phyloP scores from a whole-genome alignment of 2,329 filamentous ascomycete species.

The Sarocladium oryzae region DNA sequence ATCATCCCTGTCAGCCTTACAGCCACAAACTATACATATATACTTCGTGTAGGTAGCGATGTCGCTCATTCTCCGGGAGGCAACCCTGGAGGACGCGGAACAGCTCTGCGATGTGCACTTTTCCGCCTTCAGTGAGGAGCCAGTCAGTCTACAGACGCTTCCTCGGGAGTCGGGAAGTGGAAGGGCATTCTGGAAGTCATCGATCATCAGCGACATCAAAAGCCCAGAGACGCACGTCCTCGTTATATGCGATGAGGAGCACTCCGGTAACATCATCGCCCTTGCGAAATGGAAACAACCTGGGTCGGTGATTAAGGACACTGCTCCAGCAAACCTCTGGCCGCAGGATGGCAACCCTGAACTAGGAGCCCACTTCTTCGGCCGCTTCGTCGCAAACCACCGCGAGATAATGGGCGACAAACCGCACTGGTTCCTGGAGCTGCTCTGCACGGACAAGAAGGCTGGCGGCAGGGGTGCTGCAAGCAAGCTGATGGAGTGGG shows the following conservation, averaged over 20 bases:
- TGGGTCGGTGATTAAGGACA: constrained; percentile 16
- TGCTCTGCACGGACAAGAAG: constrained; percentile 35
- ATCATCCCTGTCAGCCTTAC: no score
- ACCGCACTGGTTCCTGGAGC: constrained; percentile 43
- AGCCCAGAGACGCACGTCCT: constrained; percentile 32
- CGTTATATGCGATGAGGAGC: constrained; percentile 30
- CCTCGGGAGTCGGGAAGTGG: constrained; percentile 20
- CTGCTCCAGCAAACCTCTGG: constrained; percentile 26
- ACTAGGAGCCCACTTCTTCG: constrained; percentile 34
- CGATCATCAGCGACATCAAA: constrained; percentile 30
- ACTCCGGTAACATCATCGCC: constrained; percentile 28
- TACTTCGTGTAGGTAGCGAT: no score
- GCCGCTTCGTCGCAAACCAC: constrained; percentile 27
- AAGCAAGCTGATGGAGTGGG: constrained; percentile 39
- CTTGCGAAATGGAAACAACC: constrained; percentile 42
- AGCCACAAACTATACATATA: no score
- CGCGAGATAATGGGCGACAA: constrained; percentile 29
- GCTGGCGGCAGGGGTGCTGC: constrained; percentile 41
- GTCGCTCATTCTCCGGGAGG: no score
- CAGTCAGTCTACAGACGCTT: constrained; percentile 32
- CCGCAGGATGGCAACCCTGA: constrained; percentile 30
- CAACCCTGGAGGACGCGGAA: constrained; percentile 32
- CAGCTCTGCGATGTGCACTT: constrained; percentile 37
- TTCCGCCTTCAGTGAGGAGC: constrained; percentile 34
- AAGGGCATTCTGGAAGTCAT: constrained; percentile 28